Conservation (phyloP, 148 eudicot genomes). For the Amaranthus palmeri region DNA sequence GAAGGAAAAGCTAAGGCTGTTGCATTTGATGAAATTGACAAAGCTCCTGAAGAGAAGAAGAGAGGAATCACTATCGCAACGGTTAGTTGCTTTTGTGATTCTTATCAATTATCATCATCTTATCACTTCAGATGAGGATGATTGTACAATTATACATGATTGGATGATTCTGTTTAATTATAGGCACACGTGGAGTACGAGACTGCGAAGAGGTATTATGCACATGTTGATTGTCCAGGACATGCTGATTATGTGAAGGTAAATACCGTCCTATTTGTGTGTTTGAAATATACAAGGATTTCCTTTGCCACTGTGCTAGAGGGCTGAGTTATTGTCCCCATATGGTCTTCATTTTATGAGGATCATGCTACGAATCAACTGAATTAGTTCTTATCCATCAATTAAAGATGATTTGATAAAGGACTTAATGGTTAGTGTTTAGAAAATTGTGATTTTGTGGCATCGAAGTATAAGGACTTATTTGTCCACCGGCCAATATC, state of each 20-base stretch:
- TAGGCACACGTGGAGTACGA: slow-evolving; percentile 99
- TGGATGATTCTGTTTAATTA: slow-evolving; percentile 2
- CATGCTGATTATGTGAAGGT: slow-evolving; percentile 92
- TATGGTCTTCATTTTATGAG: not conserved
- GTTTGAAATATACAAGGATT: not conserved
- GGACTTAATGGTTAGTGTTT: not conserved
- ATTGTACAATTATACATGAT: not conserved
- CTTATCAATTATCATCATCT: not conserved
- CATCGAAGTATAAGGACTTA: not conserved
- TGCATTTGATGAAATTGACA: slow-evolving; percentile 95
- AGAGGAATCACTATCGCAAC: slow-evolving; percentile 90
- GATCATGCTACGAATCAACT: not conserved
- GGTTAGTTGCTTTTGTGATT: slow-evolving; percentile 33
- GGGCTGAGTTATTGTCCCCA: not conserved
- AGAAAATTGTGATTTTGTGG: not conserved
- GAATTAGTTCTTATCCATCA: not conserved
- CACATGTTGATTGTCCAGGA: slow-evolving; percentile 97
- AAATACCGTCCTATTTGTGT: too few relatives aligned
- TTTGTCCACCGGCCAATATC: not conserved
- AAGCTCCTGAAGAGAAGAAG: slow-evolving; percentile 98
- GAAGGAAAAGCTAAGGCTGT: slow-evolving; percentile 91
- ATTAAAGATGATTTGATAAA: too few relatives aligned
- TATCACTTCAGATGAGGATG: not conserved
- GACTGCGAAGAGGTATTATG: slow-evolving; percentile 85
- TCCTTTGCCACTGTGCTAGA: not conserved